Base-by-base conservation (phyloP, 352 stramenopile genomes). In the Elongisporangium undulatum region DNA sequence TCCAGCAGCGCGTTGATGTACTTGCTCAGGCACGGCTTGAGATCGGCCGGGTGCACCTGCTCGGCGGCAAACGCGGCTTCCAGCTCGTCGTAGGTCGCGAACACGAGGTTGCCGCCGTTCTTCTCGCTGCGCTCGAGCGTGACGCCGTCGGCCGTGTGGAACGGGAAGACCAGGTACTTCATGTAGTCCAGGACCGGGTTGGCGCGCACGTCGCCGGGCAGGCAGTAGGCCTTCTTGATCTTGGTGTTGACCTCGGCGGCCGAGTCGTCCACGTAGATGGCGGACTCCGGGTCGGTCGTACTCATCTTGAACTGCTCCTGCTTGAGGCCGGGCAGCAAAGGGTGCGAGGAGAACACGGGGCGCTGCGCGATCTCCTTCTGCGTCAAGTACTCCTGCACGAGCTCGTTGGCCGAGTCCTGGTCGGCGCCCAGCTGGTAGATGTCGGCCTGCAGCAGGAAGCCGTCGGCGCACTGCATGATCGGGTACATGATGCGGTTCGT, bases 271-370 rank as follows among this genome's bases (percentile, higher is more conserved):
- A 99, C 97, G 74, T 99, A 99, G 63, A 99, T 98, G 26, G 92
- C 91, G 50, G 85, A 97, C 77, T 99, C 96, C 13, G 97, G 92
- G 88, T 99, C 96, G 52, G 90, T 98, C 75, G 99, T 99, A 69
- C 81, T 98, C 97, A 99, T 99, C 85, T 99, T 99, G 70, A 97
- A 91, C 82, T 99, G 97, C 16, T 98, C 97, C 71, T 98, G 95
- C 79, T 99, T 99, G 20, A 99, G 75, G 0, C 97, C 97, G 55
- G 97, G 96, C 21, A 99, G 81, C 90, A 99, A 97, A 65, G 98
- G 97, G 82, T 99, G 97, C 60, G 83, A 90, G 15, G 99, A 77
- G 69, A 99, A 99, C 20, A 99, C 87, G 9, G 95, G 94, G 56
- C 79, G 75, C 5, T 81, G 72, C 7, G 57, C 19, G 4, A 72